Evolutionary conservation across 768 basidiomycete species (phyloP).

Genomic region (Jaapia argillacea): DNA sequence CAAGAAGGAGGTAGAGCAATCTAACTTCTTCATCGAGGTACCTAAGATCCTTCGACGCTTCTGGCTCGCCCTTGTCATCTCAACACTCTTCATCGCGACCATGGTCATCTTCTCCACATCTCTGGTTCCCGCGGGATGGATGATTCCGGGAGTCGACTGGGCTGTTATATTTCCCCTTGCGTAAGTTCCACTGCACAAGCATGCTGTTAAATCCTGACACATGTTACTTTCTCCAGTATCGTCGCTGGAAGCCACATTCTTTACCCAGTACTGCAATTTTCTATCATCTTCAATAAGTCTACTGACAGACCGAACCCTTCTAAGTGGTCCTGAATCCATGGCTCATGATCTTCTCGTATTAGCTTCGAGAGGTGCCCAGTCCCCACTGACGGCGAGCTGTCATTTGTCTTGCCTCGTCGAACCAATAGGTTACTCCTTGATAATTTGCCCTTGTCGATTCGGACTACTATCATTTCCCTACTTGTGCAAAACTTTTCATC

Average conservation of each 20-base stretch:
- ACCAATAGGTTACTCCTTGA: no score
- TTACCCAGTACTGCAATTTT: conserved; percentile 50
- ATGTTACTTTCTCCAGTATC: conserved; percentile 30
- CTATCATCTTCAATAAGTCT: not conserved
- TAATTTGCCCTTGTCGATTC: no score
- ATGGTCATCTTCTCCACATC: conserved; percentile 49
- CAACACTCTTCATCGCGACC: conserved; percentile 35
- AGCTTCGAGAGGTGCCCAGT: no score
- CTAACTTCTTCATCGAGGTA: conserved; percentile 87
- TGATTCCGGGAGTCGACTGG: conserved; percentile 53
- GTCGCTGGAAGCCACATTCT: conserved; percentile 58
- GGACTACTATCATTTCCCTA: no score
- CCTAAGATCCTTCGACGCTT: conserved; percentile 78
- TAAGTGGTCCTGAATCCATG: conserved; percentile 84
- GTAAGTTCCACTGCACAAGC: conserved; percentile 24
- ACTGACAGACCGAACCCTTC: conserved; percentile 15
- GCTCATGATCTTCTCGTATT: conserved; percentile 77
- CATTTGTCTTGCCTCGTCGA: no score
- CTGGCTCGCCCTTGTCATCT: conserved; percentile 52
- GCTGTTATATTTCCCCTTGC: conserved; percentile 69
- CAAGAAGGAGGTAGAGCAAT: conserved; percentile 77
- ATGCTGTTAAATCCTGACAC: not conserved
- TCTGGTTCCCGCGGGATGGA: conserved; percentile 54
- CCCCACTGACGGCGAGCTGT: no score
- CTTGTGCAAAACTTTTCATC: no score